phyloP scores from a whole-genome alignment of 2,329 filamentous ascomycete genomes.

The Aspergillus calidoustus region DNA sequence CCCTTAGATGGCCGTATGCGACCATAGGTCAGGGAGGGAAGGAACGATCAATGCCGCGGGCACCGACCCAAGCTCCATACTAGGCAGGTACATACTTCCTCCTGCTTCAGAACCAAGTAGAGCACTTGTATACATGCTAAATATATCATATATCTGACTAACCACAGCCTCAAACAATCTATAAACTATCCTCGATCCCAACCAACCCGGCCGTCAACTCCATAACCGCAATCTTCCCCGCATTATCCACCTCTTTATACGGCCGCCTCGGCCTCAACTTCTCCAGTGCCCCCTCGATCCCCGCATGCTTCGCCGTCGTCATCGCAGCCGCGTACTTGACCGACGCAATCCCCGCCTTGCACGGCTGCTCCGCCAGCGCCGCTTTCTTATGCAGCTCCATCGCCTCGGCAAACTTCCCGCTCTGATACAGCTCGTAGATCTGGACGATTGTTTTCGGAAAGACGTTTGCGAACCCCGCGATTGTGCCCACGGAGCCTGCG shows the following conservation, averaged over 20 bases:
- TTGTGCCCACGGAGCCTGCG: slow-evolving; percentile 59
- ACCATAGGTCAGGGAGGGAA: too few species aligned
- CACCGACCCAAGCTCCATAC: background rate
- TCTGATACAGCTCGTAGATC: slow-evolving; percentile 65
- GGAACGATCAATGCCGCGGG: too few species aligned
- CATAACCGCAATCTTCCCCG: slow-evolving; percentile 49
- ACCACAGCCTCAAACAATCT: background rate
- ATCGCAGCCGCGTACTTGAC: slow-evolving; percentile 71
- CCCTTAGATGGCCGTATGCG: too few species aligned
- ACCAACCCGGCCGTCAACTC: slow-evolving; percentile 47
- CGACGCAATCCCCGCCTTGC: slow-evolving; percentile 68
- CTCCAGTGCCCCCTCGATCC: slow-evolving; percentile 62
- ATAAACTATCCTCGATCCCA: slow-evolving; percentile 41
- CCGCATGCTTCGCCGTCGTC: slow-evolving; percentile 62
- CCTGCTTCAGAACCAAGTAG: background rate
- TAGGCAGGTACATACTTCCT: background rate
- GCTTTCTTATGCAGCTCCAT: slow-evolving; percentile 64
- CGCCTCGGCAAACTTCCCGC: slow-evolving; percentile 63
- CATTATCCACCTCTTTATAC: slow-evolving; percentile 56
- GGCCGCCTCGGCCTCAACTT: slow-evolving; percentile 64
- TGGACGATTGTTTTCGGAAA: slow-evolving; percentile 60
- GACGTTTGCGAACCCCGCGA: slow-evolving; percentile 63
- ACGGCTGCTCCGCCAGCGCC: slow-evolving; percentile 67
- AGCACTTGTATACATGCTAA: background rate
- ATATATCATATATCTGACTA: background rate